Conservation (phyloP, 257 asterid species). For the Nicotiana tabacum region DNA sequence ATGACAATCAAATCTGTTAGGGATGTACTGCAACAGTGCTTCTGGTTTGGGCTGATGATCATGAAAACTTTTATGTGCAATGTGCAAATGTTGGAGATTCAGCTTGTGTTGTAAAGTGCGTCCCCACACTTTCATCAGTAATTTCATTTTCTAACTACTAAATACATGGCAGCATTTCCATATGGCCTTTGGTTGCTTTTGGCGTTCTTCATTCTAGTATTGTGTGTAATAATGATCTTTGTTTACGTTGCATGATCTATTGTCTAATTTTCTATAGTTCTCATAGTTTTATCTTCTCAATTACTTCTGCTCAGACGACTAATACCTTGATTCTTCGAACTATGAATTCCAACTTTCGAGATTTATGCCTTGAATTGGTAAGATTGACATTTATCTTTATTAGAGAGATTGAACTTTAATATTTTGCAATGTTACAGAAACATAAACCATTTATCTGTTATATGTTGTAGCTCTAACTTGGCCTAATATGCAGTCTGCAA, state of each 20-base stretch:
- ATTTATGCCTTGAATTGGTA: background rate
- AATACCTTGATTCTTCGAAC: background rate
- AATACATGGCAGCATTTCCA: background rate
- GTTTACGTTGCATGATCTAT: background rate
- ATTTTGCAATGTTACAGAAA: background rate
- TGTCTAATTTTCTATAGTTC: background rate
- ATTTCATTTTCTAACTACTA: conserved; percentile 5
- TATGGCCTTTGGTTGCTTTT: conserved; percentile 3
- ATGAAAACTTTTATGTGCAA: conserved; percentile 60
- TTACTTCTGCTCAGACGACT: background rate
- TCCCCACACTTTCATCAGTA: conserved; percentile 20
- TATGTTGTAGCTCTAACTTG: background rate
- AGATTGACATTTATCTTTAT: background rate
- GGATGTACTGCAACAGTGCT: conserved; percentile 98
- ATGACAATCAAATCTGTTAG: conserved; percentile 43
- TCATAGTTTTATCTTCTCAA: background rate
- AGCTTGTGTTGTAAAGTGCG: conserved; percentile 83
- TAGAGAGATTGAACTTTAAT: background rate
- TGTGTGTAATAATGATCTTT: background rate
- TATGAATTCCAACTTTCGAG: background rate
- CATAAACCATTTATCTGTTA: background rate
- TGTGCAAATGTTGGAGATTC: conserved; percentile 99
- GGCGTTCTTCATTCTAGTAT: background rate
- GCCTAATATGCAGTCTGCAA: background rate
- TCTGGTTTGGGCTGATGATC: conserved; percentile 76